Evolutionary conservation across 208 protist species (phyloP).

Genomic region (Tritrichomonas musculus): DNA sequence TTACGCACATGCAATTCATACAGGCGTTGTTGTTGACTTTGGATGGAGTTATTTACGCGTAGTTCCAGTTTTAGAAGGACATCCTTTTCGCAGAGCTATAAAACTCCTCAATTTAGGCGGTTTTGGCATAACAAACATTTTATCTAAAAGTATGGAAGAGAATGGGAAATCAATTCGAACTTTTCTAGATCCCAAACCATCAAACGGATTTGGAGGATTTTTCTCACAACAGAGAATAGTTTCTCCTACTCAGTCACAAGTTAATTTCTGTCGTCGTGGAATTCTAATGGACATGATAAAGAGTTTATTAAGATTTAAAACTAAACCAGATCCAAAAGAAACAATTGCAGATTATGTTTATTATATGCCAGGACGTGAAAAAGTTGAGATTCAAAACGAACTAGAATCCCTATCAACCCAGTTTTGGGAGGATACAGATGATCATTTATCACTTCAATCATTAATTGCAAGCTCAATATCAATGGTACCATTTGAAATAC

Average conservation of each 20-base stretch:
- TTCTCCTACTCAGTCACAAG: not conserved
- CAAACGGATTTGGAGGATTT: not conserved
- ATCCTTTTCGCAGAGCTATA: not conserved
- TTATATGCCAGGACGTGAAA: not conserved
- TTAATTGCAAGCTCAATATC: not conserved
- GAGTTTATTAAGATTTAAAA: not conserved
- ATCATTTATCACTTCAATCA: not conserved
- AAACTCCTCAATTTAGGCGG: not conserved
- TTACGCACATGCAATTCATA: conserved; percentile 6
- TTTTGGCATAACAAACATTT: not conserved
- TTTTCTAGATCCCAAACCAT: not conserved
- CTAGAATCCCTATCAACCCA: not conserved
- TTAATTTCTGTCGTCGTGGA: not conserved
- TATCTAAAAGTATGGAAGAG: not conserved
- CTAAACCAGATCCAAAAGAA: not conserved
- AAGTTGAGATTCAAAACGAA: not conserved
- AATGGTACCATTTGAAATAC: not conserved
- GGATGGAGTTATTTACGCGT: not conserved
- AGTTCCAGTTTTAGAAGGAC: conserved; percentile 8
- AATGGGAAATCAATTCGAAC: not conserved
- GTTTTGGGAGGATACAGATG: not conserved
- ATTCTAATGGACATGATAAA: not conserved
- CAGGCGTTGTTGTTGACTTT: conserved; percentile 3
- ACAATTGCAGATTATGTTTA: not conserved
- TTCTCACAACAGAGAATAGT: not conserved